A percentile compares a stretch with the other conserved stretches of the same genome.
Conservation (phyloP, 768 basidiomycete genomes). For the Dendrothele bispora region DNA sequence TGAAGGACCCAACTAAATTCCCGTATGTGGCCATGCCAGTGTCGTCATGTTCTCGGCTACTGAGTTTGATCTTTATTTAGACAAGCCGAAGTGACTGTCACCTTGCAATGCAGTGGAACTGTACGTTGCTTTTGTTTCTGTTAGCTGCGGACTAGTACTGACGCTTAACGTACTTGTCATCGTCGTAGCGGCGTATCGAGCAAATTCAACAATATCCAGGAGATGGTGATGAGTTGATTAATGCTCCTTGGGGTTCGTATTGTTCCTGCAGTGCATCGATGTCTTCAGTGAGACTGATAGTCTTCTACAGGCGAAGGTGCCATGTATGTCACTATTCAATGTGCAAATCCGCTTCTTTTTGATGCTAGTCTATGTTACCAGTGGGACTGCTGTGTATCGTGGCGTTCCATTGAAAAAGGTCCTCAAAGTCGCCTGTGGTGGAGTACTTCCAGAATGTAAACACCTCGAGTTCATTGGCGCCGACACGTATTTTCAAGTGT, state of each 20-base stretch:
- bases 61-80: slow-evolving; percentile 21
- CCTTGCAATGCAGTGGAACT: slow-evolving; percentile 56
- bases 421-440: slow-evolving; percentile 52
- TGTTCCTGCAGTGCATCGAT: neutral
- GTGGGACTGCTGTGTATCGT: slow-evolving; percentile 51
- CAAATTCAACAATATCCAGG: slow-evolving; percentile 54
- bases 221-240: slow-evolving; percentile 54
- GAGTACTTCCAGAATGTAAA: slow-evolving; percentile 43
- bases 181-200: slow-evolving; percentile 41
- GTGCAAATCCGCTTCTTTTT: neutral
- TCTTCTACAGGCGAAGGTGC: slow-evolving; percentile 41
- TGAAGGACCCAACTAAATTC: slow-evolving; percentile 46
- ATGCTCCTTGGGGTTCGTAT: slow-evolving; percentile 45
- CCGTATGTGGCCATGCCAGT: slow-evolving; percentile 33
- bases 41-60: neutral
- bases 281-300: neutral
- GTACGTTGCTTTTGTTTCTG: slow-evolving; percentile 1
- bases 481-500: slow-evolving; percentile 57
- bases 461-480: slow-evolving; percentile 59
- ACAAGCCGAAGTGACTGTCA: slow-evolving; percentile 49
- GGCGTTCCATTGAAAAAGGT: slow-evolving; percentile 56
- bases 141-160: neutral
- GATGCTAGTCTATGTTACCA: slow-evolving; percentile 15
- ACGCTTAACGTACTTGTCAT: neutral
- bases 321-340: slow-evolving; percentile 32